Evolutionary conservation across 306 rosid species (phyloP).

Genomic region (Trichosanthes truncata): DNA sequence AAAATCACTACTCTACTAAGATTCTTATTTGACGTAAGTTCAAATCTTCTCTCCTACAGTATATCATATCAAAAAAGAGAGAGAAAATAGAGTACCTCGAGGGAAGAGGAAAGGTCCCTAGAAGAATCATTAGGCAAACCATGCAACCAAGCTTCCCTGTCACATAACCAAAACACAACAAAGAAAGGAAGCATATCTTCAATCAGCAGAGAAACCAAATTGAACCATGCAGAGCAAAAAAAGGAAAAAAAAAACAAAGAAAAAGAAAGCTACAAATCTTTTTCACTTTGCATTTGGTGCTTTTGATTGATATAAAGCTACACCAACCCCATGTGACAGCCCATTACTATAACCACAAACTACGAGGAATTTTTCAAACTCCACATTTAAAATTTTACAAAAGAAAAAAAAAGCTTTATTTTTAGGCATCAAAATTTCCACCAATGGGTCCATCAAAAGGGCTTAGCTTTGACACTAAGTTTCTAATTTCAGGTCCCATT

Average conservation of each 20-base stretch:
- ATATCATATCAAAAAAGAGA: not conserved
- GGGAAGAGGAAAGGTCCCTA: slow-evolving; percentile 34
- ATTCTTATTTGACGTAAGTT: not conserved
- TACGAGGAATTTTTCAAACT: slow-evolving; percentile 34
- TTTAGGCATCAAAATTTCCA: slow-evolving; percentile 37
- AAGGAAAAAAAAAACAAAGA: slow-evolving; percentile 1
- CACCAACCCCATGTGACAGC: slow-evolving; percentile 24
- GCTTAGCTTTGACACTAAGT: slow-evolving; percentile 49
- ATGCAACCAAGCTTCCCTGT: slow-evolving; percentile 75
- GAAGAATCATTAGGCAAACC: slow-evolving; percentile 50
- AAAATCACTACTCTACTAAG: not conserved
- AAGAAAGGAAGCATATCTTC: slow-evolving; percentile 12
- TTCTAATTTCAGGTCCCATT: slow-evolving; percentile 35
- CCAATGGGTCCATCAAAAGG: slow-evolving; percentile 34
- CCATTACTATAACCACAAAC: slow-evolving; percentile 19
- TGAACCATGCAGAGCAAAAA: slow-evolving; percentile 8
- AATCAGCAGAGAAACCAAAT: slow-evolving; percentile 23
- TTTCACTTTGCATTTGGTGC: slow-evolving; percentile 27
- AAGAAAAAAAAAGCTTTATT: slow-evolving; percentile 6
- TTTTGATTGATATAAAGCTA: slow-evolving; percentile 34
- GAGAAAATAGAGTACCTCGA: slow-evolving; percentile 31
- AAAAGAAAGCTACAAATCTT: slow-evolving; percentile 27
- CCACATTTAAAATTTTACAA: not conserved
- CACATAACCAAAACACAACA: slow-evolving; percentile 24
- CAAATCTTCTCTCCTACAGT: not conserved